Evolutionary conservation across 31 red algal genomes (phyloP), one percentile per base, ranked within the genome.

Genomic region (Asparagopsis taxiformis): DNA sequence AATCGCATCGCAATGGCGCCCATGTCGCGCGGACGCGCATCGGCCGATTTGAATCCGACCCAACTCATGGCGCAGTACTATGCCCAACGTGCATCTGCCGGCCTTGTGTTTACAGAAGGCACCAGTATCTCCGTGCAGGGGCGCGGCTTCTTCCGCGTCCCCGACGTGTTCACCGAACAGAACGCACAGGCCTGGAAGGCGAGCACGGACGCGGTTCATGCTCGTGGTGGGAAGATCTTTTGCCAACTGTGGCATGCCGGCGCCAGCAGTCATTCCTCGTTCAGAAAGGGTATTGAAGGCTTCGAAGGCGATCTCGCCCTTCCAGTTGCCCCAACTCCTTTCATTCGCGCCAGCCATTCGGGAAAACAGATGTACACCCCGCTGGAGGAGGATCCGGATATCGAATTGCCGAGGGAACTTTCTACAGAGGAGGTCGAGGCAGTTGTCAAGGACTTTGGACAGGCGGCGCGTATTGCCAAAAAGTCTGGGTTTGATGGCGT

Each of bases 231-330:
- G 3, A 59, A 33, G 9, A 97, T 91, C 32, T 91, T 91, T 31
- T 87, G 75, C 53, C 93, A 97, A 62, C 54, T 97, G 28, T 97
- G 93, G 93, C 93, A 97, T 57, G 25, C 56, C 6, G 93, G 93
- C 15, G 77, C 87, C 15, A 62, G 52, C 3, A 61, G 65, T 31
- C 87, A 97, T 57, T 69, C 81, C 0, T 59, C 63, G 23, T 86
- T 90, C 63, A 69, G 72, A 25, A 62, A 75, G 8, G 81, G 81
- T 1, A 51, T 68, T n/a, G n/a, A n/a, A n/a, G n/a, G n/a, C n/a
- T n/a, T n/a, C n/a, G n/a, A n/a, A n/a, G n/a, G n/a, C n/a, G n/a
- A n/a, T n/a, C n/a, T n/a, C n/a, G n/a, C n/a, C n/a, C n/a, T n/a
- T n/a, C n/a, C n/a, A n/a, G n/a, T n/a, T n/a, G n/a, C n/a, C n/a